Conservation (phyloP, 2,329 filamentous ascomycete genomes). For the Epichloe uncinata region DNA sequence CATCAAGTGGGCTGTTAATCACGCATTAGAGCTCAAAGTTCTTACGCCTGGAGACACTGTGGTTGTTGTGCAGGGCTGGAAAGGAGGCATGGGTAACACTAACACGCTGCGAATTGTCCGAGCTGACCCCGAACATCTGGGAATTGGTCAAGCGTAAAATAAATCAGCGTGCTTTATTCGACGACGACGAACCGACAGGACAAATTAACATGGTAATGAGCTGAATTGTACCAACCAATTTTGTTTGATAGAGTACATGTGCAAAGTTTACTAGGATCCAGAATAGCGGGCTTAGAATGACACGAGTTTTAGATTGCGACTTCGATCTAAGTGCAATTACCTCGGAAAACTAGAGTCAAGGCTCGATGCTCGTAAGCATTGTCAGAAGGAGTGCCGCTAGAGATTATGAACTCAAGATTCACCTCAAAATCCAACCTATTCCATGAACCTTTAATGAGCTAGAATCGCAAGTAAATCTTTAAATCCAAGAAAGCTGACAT, state of each 20-base stretch:
- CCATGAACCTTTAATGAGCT: no score
- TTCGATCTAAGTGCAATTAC: no score
- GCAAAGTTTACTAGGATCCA: background rate
- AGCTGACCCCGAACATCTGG: constrained; percentile 45
- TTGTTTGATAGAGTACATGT: background rate
- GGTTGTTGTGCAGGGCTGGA: constrained; percentile 81
- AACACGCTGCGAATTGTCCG: constrained; percentile 61
- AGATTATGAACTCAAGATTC: no score
- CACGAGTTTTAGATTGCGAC: no score
- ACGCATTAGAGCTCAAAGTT: constrained; percentile 72
- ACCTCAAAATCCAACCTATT: no score
- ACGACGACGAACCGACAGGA: background rate
- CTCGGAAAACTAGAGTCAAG: no score
- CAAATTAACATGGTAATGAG: background rate
- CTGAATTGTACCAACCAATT: background rate
- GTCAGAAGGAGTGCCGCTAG: no score
- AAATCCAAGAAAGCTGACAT: no score
- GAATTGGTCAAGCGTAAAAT: constrained; percentile 32
- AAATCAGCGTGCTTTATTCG: background rate
- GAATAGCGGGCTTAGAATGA: background rate
- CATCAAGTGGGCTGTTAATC: constrained; percentile 90
- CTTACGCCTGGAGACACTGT: constrained; percentile 60
- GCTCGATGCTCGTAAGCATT: no score
- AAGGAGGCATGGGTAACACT: constrained; percentile 83
- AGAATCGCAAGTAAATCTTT: no score